Percentiles rank a stretch among this genome's conserved stretches.
Evolutionary conservation across 169 alveolate species (phyloP).

Genomic region (Plasmodium cynomolgi): DNA sequence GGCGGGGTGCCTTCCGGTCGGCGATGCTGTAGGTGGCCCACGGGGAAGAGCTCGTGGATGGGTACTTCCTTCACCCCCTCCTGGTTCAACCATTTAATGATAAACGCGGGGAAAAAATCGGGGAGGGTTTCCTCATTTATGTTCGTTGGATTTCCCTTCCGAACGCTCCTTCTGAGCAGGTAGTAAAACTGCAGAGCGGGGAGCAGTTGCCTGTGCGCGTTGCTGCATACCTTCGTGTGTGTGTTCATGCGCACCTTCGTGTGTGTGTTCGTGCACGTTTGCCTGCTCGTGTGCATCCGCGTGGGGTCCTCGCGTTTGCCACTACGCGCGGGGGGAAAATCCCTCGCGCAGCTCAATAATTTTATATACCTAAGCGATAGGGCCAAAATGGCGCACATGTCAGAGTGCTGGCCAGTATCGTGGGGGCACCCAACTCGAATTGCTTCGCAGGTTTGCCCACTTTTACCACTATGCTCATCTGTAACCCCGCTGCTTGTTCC

Average conservation of each 20-base stretch:
- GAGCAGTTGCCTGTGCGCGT: not conserved
- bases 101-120: conserved; percentile 20
- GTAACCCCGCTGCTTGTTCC: not conserved
- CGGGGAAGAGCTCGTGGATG: not conserved
- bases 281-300: not conserved
- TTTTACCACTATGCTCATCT: not conserved
- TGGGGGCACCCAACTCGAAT: not conserved
- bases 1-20: not conserved
- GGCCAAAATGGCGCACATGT: not conserved
- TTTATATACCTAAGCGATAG: conserved; percentile 20
- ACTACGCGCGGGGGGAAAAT: not conserved
- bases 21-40: not conserved
- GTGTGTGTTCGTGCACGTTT: not conserved
- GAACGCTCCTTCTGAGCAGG: conserved; percentile 7
- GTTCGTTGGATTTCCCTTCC: not conserved
- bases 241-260: too few relatives aligned
- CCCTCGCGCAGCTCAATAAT: not conserved
- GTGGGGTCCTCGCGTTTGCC: not conserved
- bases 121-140: conserved; percentile 13
- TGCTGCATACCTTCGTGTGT: not conserved
- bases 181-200: conserved; percentile 30
- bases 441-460: not conserved
- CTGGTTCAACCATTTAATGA: conserved; percentile 27
- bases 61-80: conserved; percentile 15
- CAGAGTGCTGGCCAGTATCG: not conserved